A percentile compares a stretch with the other conserved stretches of the same genome.
These are phyloP conservation scores for Phytophthora uliginosa DNA, from an alignment of 352 stramenopile genomes.

Conservation along the genomic window DNA sequence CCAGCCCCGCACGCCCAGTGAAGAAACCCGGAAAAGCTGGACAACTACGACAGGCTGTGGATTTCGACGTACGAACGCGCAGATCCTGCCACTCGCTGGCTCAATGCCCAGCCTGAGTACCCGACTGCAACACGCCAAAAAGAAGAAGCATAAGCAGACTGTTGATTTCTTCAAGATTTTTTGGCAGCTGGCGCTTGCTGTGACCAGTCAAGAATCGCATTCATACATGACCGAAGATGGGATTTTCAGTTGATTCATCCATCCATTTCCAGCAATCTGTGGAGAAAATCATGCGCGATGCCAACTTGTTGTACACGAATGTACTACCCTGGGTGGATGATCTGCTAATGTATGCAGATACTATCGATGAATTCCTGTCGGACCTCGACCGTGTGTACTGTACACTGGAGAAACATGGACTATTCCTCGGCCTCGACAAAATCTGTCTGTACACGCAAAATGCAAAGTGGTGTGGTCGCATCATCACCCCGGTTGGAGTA, in stretches of 20 bases:
- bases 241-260: slow-evolving; percentile 4
- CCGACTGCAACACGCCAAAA: neutral
- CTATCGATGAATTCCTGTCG: too few relatives aligned
- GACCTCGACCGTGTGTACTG: too few relatives aligned
- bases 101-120: slow-evolving; percentile 7
- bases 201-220: slow-evolving; percentile 6
- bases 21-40: slow-evolving; percentile 7
- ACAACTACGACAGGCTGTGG: slow-evolving; percentile 8
- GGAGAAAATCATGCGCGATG: slow-evolving; percentile 11
- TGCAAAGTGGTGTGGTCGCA: too few relatives aligned
- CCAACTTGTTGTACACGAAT: neutral
- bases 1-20: slow-evolving; percentile 2
- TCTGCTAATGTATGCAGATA: too few relatives aligned
- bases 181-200: neutral
- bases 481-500: too few relatives aligned
- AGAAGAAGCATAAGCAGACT: slow-evolving; percentile 9
- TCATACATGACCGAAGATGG: slow-evolving; percentile 9
- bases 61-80: neutral
- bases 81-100: neutral
- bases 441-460: too few relatives aligned
- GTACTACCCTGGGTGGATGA: too few relatives aligned
- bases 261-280: slow-evolving; percentile 10
- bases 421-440: too few relatives aligned
- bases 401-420: too few relatives aligned
- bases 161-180: slow-evolving; percentile 15